Percentiles rank a stretch among this genome's conserved stretches.
phyloP scores from a whole-genome alignment of 2,329 filamentous ascomycete genomes.

The Myotisia sp. region DNA sequence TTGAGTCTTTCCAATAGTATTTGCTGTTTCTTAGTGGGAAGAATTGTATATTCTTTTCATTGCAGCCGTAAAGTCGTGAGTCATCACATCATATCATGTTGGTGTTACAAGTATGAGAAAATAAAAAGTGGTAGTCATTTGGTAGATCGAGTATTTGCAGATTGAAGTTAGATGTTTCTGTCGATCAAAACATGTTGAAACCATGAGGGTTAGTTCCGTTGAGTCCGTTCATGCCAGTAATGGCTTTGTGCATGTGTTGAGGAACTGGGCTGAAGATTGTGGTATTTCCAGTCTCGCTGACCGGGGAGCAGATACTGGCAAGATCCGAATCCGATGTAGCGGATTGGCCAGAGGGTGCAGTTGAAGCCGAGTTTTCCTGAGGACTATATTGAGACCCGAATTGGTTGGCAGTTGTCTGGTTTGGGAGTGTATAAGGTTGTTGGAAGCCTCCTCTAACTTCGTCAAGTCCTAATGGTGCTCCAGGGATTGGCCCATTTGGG shows the following conservation, averaged over 20 bases:
- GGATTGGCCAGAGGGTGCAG: background rate
- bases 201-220: slow-evolving; percentile 7
- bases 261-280: slow-evolving; percentile 21
- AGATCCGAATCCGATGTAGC: slow-evolving; percentile 2
- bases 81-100: slow-evolving; percentile 6
- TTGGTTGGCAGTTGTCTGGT: slow-evolving; percentile 15
- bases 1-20: slow-evolving; percentile 3
- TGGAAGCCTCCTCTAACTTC: slow-evolving; percentile 24
- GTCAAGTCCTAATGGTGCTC: slow-evolving; percentile 26
- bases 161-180: background rate
- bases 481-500: slow-evolving; percentile 26
- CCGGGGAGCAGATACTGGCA: background rate
- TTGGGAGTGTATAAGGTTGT: slow-evolving; percentile 16
- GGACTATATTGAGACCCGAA: slow-evolving; percentile 2
- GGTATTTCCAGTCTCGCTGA: slow-evolving; percentile 14
- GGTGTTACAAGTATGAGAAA: slow-evolving; percentile 6
- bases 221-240: slow-evolving; percentile 11
- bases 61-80: slow-evolving; percentile 6
- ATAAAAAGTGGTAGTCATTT: slow-evolving; percentile 3
- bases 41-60: slow-evolving; percentile 5
- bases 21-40: slow-evolving; percentile 4
- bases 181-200: slow-evolving; percentile 9
- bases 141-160: too few relatives aligned
- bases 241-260: slow-evolving; percentile 15
- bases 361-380: background rate